Conservation (phyloP, 129 eudicot species). For the Arctium lappa region DNA sequence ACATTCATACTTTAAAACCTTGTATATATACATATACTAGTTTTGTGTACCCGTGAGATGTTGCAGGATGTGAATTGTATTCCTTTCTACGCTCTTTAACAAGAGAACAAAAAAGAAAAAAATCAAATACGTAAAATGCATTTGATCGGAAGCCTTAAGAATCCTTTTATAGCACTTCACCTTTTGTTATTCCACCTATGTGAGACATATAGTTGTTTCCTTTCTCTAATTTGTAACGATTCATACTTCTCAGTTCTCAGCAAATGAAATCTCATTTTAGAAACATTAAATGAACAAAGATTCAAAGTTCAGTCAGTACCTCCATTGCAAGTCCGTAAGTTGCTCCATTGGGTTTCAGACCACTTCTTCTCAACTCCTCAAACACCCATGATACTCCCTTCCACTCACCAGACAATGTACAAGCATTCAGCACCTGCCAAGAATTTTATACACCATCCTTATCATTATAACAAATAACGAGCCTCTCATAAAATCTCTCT, state of each 20-base stretch:
- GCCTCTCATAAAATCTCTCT: constrained; percentile 23
- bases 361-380: constrained; percentile 68
- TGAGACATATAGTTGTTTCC: not conserved
- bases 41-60: no score
- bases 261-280: not conserved
- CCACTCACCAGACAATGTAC: constrained; percentile 86
- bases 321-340: constrained; percentile 98
- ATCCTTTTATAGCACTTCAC: not conserved
- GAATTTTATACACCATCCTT: constrained; percentile 3
- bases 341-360: constrained; percentile 76
- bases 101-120: no score
- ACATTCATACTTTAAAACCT: no score
- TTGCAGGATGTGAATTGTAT: no score
- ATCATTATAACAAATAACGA: not conserved
- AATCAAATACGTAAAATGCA: no score
- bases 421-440: constrained; percentile 83
- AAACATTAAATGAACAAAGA: not conserved
- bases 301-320: constrained; percentile 40
- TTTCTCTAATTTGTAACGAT: not conserved
- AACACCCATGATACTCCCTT: constrained; percentile 95
- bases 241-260: not conserved
- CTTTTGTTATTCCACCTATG: not conserved
- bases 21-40: no score
- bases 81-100: no score
- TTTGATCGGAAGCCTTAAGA: no score